These are phyloP conservation scores for Chrysoporthe puriensis DNA, from an alignment of 2,329 filamentous ascomycete genomes.

Conservation along the genomic window DNA sequence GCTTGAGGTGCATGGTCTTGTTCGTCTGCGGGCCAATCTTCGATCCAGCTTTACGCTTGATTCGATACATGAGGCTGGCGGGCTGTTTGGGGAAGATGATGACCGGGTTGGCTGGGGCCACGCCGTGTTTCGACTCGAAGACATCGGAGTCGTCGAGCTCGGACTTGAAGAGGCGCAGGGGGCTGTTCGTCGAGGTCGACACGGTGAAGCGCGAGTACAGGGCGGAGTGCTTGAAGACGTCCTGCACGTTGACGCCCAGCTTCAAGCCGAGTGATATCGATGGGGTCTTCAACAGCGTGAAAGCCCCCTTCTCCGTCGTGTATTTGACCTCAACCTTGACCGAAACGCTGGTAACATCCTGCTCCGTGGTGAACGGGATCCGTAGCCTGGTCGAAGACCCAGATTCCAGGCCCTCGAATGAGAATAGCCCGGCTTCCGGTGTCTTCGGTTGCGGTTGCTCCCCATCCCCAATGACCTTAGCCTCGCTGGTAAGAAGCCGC, in stretches of 20 bases:
- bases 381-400: slow-evolving; percentile 59
- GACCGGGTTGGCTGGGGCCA: slow-evolving; percentile 55
- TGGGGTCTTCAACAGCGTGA: slow-evolving; percentile 65
- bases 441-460: slow-evolving; percentile 49
- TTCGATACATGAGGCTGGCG: slow-evolving; percentile 78
- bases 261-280: slow-evolving; percentile 75
- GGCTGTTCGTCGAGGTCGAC: slow-evolving; percentile 75
- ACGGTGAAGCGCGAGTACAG: slow-evolving; percentile 92
- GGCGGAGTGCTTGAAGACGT: slow-evolving; percentile 82
- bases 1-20: slow-evolving; percentile 65
- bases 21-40: slow-evolving; percentile 40
- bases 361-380: slow-evolving; percentile 84
- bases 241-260: slow-evolving; percentile 93
- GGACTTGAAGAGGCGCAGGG: slow-evolving; percentile 73
- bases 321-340: slow-evolving; percentile 79
- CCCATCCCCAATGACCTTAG: slow-evolving; percentile 50
- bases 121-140: slow-evolving; percentile 67
- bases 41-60: slow-evolving; percentile 57
- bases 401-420: slow-evolving; percentile 51
- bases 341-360: slow-evolving; percentile 70
- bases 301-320: slow-evolving; percentile 66
- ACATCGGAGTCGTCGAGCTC: slow-evolving; percentile 71
- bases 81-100: slow-evolving; percentile 81
- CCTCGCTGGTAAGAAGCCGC: slow-evolving; percentile 64
- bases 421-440: slow-evolving; percentile 55